Base-by-base conservation (phyloP, 306 rosid genomes). In the Pyrus betulifolia region DNA sequence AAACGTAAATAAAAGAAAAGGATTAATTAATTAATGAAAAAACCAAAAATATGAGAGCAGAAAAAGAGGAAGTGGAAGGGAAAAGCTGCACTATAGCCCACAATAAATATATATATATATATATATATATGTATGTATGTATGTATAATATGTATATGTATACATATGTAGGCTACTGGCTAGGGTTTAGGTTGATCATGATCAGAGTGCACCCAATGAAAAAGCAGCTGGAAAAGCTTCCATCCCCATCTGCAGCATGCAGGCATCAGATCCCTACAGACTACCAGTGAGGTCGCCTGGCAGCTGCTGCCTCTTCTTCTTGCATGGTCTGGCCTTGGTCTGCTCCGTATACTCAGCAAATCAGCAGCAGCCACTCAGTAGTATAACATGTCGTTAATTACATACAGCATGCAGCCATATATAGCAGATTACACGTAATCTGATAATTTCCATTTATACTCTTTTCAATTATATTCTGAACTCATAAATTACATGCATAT, bases 21-120 rank as follows among this genome's bases (percentile, higher is more conserved):
- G 4, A 58, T 22, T 58, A 19, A n/a, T 57, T 57, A 21, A 58
- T 30, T 51, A 33, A n/a, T 55, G 18, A n/a, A 52, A 67, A 58
- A 68, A 23, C 77, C 84, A 77, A 78, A 85, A 82, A 75, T 80
- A 79, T 21, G 79, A 77, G 46, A 77, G 84, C 90, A 83, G 82
- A 55, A 69, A 60, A 54, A 76, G 83, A 80, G 63, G 81, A 45
- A 80, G 76, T 55, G 69, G 75, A 85, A 88, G 84, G 84, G 59
- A 79, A 86, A 85, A 82, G 85, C 77, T 78, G 85, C 11, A 8
- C 45, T 42, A 42, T 42, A 42, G 78, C 19, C 57, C 38, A 70
- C 42, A 38, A 38, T 38, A 38, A 46, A 66, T 45, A 58, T 66
- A 75, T 82, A 77, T 74, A 62, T 12, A 42, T 45, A 35, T 19